Evolutionary conservation across 345 rosid genomes (phyloP).

Genomic region (Fremontodendron californicum): DNA sequence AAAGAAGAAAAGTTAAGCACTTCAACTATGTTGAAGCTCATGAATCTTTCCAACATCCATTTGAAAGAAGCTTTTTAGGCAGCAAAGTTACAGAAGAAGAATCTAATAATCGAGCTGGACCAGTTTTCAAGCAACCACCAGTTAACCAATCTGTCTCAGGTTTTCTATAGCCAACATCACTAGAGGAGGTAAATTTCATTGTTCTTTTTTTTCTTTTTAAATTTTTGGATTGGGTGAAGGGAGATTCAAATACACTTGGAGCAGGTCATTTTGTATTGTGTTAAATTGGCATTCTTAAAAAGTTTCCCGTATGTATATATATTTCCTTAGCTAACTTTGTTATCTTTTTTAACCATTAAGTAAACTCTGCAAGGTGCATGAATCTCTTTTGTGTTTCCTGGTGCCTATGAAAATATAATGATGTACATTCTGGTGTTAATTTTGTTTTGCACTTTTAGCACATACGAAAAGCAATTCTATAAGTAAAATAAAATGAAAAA

Average conservation of each 20-base stretch:
- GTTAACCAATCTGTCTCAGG: constrained; percentile 58
- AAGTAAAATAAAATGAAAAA: neutral
- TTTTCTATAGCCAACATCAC: constrained; percentile 50
- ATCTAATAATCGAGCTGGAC: constrained; percentile 16
- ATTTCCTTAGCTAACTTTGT: neutral
- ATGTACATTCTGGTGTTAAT: no score
- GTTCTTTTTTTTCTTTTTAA: neutral
- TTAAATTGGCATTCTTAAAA: neutral
- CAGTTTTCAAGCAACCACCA: constrained; percentile 57
- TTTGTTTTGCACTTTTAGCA: no score
- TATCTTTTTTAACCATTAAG: neutral
- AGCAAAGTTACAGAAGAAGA: constrained; percentile 24
- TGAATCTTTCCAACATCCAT: constrained; percentile 13
- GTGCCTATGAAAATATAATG: neutral
- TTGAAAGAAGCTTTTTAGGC: constrained; percentile 26
- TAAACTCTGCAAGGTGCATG: neutral
- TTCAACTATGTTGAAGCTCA: constrained; percentile 8
- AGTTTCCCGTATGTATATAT: neutral
- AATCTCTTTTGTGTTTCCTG: neutral
- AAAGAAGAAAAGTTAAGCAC: constrained; percentile 33
- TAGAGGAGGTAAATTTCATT: constrained; percentile 53
- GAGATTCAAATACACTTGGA: neutral
- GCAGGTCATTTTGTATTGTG: neutral
- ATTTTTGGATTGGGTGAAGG: neutral
- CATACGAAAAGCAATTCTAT: neutral